phyloP scores from a whole-genome alignment of 2,329 filamentous ascomycete genomes.

The Cordyceps cateniannulata region DNA sequence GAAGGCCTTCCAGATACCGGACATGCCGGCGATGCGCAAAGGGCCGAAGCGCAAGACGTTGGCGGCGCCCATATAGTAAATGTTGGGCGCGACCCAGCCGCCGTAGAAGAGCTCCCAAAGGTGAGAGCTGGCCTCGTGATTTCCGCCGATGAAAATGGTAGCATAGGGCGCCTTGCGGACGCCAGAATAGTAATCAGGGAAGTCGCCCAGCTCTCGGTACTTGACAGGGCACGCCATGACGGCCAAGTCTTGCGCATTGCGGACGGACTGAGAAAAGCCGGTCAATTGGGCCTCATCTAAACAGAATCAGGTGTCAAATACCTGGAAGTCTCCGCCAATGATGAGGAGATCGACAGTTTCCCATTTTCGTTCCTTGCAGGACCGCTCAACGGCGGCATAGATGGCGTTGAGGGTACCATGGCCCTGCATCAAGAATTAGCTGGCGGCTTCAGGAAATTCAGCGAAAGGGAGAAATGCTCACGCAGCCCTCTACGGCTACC shows the following conservation, averaged over 20 bases:
- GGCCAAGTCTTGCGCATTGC: constrained; percentile 80
- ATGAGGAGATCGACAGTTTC: constrained; percentile 80
- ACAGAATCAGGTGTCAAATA: constrained; percentile 25
- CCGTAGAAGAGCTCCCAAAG: constrained; percentile 92
- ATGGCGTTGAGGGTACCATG: constrained; percentile 90
- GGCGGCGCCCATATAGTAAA: constrained; percentile 93
- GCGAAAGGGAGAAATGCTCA: constrained; percentile 36
- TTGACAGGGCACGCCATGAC: constrained; percentile 87
- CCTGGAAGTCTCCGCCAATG: constrained; percentile 94
- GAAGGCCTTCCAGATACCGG: constrained; percentile 90
- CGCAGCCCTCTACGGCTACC: constrained; percentile 81
- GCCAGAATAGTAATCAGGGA: constrained; percentile 89
- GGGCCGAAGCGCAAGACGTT: constrained; percentile 81
- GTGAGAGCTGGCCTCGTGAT: constrained; percentile 89
- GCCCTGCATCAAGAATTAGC: constrained; percentile 47
- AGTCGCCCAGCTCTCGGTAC: constrained; percentile 84
- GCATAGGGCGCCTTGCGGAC: constrained; percentile 71
- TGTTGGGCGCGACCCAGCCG: constrained; percentile 93
- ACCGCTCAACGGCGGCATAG: constrained; percentile 67
- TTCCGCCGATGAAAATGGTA: constrained; percentile 88
- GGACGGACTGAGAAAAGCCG: constrained; percentile 54
- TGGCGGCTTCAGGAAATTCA: neutral
- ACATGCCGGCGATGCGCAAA: constrained; percentile 80
- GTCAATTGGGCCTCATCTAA: constrained; percentile 9
- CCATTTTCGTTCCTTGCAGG: constrained; percentile 69